These are phyloP conservation scores for Hylodesmum podocarpum DNA, from an alignment of 306 rosid species.

Conservation along the genomic window DNA sequence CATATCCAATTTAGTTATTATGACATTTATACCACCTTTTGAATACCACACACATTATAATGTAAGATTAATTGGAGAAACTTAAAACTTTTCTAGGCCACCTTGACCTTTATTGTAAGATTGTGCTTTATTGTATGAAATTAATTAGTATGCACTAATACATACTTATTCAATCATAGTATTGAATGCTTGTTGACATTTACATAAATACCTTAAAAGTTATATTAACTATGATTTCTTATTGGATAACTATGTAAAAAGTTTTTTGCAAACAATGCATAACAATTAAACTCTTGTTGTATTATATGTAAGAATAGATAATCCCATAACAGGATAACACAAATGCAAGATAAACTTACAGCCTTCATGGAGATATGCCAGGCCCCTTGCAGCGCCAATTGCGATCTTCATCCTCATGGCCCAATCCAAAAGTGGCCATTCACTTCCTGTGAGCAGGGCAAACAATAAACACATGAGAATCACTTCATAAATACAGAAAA, in stretches of 20 bases:
- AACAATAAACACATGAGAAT: neutral
- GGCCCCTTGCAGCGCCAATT: constrained; percentile 87
- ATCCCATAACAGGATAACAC: neutral
- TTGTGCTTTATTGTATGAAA: neutral
- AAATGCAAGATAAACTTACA: constrained; percentile 51
- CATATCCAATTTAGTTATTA: neutral
- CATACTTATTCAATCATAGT: no score
- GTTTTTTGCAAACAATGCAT: no score
- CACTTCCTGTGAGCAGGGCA: constrained; percentile 43
- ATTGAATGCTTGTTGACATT: no score
- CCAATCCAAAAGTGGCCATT: constrained; percentile 76
- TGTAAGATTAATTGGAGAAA: neutral
- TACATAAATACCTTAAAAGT: no score
- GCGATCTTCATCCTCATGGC: constrained; percentile 75
- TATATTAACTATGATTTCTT: no score
- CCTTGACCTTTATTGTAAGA: neutral
- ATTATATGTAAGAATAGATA: neutral
- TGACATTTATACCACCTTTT: neutral
- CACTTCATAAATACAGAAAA: neutral
- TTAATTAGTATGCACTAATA: no score
- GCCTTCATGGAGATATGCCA: constrained; percentile 88
- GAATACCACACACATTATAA: neutral
- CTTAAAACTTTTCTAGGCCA: neutral
- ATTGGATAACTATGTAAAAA: no score
- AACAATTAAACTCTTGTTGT: no score